Evolutionary conservation across 2,329 filamentous ascomycete genomes (phyloP), one percentile per base, ranked within the genome.

Genomic region (Hirsutella thompsonii): DNA sequence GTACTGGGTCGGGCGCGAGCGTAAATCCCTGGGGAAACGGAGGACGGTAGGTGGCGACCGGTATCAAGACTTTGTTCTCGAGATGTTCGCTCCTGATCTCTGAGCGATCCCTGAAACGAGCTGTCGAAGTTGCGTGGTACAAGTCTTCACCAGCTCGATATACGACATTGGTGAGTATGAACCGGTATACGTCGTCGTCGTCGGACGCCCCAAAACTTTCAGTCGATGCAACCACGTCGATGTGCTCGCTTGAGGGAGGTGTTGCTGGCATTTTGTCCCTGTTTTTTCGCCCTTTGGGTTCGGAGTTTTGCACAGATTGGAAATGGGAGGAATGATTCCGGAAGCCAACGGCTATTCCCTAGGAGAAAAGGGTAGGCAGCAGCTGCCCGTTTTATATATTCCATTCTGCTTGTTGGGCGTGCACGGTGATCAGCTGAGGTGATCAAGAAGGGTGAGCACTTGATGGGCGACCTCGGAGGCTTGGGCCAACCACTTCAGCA

Each of bases 161-260:
- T 13, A 44, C 39, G 16, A 44, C 20, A 20, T 41, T 39, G 32
- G 39, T 41, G 11, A 5, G n/a, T 5, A 36, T 38, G 30, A 38
- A 44, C 11, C 36, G 20, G 32, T 35, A 38, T 13, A 9, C 19
- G 20, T 39, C 42, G n/a, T 39, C 39, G 30, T 38, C 14, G 20
- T 44, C n/a, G n/a, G n/a, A n/a, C n/a, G n/a, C 36, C 21, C 41
- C 42, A 37, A 38, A 44, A 30, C 14, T 9, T 38, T 44, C 39
- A 14, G 26, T 38, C 28, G 36, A 2, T 21, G 26, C 20, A 26
- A 38, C 28, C 36, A 37, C 36, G 16, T 37, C 8, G 13, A 38
- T 26, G 14, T 9, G 26, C 21, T 20, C 36, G 36, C 26, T 26
- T 18, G 36, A n/a, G 16, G 36, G 26, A 28, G 36, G 20, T 38